phyloP scores from a whole-genome alignment of 441 rosid species.

The Manihot esculenta region DNA sequence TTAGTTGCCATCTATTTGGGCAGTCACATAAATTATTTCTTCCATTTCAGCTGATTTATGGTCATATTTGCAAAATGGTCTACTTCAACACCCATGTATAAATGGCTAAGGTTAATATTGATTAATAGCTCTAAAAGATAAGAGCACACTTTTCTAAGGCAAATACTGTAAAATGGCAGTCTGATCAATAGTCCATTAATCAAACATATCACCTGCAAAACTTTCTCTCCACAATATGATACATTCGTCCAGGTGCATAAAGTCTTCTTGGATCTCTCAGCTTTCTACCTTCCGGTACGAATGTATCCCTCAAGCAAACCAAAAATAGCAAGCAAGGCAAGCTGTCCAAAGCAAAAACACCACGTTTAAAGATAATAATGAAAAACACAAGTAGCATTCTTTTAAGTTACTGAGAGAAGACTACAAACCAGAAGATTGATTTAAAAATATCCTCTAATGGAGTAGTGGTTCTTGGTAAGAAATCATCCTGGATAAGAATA shows the following conservation, averaged over 20 bases:
- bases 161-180: not conserved
- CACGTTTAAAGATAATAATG: conserved; percentile 40
- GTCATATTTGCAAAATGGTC: not conserved
- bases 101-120: not conserved
- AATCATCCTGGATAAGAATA: conserved; percentile 71
- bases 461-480: conserved; percentile 91
- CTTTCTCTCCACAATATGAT: conserved; percentile 88
- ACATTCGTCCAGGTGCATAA: conserved; percentile 93
- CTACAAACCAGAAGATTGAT: conserved; percentile 83
- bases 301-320: conserved; percentile 94
- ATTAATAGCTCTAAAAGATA: not conserved
- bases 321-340: conserved; percentile 89
- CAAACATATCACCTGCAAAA: conserved; percentile 67
- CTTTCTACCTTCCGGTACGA: conserved; percentile 84
- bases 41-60: not conserved
- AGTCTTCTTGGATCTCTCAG: conserved; percentile 83
- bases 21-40: not conserved
- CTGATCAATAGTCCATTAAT: not conserved
- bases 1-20: no score
- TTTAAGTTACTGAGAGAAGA: conserved; percentile 10
- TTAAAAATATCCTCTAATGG: conserved; percentile 92
- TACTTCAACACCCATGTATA: not conserved
- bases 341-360: conserved; percentile 71
- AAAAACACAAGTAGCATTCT: not conserved
- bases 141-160: not conserved